phyloP scores from a whole-genome alignment of 1,284 basidiomycete species.

The Athelia sp. region DNA sequence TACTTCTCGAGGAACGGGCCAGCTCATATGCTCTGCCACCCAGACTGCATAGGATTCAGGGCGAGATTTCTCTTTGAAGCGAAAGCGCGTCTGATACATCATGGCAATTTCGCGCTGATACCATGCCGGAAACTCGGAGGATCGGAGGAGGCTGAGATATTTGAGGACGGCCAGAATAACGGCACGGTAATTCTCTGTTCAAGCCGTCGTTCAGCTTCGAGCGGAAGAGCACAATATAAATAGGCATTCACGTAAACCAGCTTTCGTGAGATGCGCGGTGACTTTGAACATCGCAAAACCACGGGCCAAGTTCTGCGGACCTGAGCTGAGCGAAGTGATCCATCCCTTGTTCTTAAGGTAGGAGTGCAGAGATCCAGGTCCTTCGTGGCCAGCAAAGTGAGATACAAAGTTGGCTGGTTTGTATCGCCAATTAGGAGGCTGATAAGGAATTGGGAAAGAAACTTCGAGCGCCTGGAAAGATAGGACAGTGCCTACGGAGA shows the following conservation, averaged over 20 bases:
- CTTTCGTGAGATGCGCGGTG: slow-evolving; percentile 76
- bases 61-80: slow-evolving; percentile 83
- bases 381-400: slow-evolving; percentile 95
- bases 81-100: slow-evolving; percentile 77
- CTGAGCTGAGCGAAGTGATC: slow-evolving; percentile 78
- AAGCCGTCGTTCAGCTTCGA: too few relatives aligned
- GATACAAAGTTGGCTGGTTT: slow-evolving; percentile 82
- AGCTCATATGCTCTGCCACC: slow-evolving; percentile 75
- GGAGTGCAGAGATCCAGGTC: slow-evolving; percentile 88
- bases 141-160: slow-evolving; percentile 81
- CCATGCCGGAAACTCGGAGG: slow-evolving; percentile 65
- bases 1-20: slow-evolving; percentile 79
- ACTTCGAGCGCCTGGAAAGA: slow-evolving; percentile 86
- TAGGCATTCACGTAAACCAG: slow-evolving; percentile 77
- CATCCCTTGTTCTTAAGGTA: slow-evolving; percentile 92
- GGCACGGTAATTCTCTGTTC: slow-evolving; percentile 72
- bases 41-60: slow-evolving; percentile 81
- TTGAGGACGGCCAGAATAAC: slow-evolving; percentile 78
- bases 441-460: slow-evolving; percentile 85
- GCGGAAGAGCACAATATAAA: too few relatives aligned
- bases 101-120: slow-evolving; percentile 78
- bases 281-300: slow-evolving; percentile 92
- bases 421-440: slow-evolving; percentile 73
- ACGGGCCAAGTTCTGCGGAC: slow-evolving; percentile 68
- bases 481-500: slow-evolving; percentile 89